These are phyloP conservation scores for Ogataea corticis DNA, from an alignment of 805 yeast species.

Conservation along the genomic window DNA sequence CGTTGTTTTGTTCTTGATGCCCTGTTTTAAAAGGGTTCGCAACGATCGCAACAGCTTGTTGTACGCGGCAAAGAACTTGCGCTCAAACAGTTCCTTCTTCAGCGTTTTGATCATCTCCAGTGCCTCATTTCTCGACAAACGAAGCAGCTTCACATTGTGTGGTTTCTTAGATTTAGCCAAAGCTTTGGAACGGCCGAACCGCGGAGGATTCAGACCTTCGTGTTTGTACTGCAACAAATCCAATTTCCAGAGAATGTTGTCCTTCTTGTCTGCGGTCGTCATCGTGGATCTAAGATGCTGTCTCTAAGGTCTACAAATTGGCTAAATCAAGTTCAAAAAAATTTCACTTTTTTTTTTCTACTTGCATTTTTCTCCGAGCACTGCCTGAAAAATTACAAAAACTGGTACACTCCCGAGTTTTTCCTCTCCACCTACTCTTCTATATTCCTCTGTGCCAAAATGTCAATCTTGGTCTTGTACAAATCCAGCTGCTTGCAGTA, in stretches of 20 bases:
- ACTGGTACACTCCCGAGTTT: not conserved
- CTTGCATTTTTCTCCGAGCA: not conserved
- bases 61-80: slow-evolving; percentile 49
- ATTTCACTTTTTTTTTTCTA: not conserved
- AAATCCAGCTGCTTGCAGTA: slow-evolving; percentile 56
- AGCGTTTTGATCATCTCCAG: slow-evolving; percentile 43
- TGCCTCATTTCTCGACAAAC: slow-evolving; percentile 43
- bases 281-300: too few relatives aligned
- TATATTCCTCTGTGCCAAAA: slow-evolving; percentile 19
- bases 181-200: slow-evolving; percentile 51
- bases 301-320: too few relatives aligned
- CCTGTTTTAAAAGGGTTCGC: slow-evolving; percentile 25
- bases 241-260: slow-evolving; percentile 50
- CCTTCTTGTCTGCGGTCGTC: slow-evolving; percentile 23
- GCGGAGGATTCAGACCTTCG: slow-evolving; percentile 43
- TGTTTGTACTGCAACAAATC: slow-evolving; percentile 57
- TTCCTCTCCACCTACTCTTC: slow-evolving; percentile 1
- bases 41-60: slow-evolving; percentile 44
- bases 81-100: slow-evolving; percentile 45
- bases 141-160: slow-evolving; percentile 39
- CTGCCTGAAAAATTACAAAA: slow-evolving; percentile 3
- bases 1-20: slow-evolving; percentile 14
- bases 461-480: slow-evolving; percentile 23
- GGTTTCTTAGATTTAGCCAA: slow-evolving; percentile 44
- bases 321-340: too few relatives aligned